A percentile compares a stretch with the other conserved stretches of the same genome.
Conservation (phyloP, 306 rosid genomes). For the Boehmeria nivea region DNA sequence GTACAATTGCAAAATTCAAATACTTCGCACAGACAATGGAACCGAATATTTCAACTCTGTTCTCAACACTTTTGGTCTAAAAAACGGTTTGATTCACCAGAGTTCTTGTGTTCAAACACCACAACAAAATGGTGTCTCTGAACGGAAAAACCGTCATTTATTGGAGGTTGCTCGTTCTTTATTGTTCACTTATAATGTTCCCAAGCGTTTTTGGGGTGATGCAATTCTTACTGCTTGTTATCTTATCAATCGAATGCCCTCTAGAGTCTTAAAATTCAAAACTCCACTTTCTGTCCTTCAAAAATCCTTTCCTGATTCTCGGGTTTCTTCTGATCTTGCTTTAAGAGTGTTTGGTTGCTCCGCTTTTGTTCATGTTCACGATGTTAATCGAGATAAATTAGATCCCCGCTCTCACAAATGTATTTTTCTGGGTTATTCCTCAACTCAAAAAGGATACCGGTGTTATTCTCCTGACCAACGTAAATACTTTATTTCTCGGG, state of each 20-base stretch:
- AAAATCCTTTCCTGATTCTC: background rate
- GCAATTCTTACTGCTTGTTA: too few species aligned
- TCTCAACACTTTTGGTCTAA: background rate
- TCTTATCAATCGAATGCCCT: too few species aligned
- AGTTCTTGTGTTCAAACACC: background rate
- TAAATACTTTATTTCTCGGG: background rate
- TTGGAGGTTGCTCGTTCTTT: too few species aligned
- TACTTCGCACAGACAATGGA: background rate
- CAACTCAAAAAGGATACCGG: too few species aligned
- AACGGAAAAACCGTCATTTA: too few species aligned
- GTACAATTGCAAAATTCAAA: background rate
- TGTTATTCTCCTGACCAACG: background rate
- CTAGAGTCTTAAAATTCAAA: background rate
- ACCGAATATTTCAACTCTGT: background rate
- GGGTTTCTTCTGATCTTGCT: too few species aligned
- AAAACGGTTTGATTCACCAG: background rate
- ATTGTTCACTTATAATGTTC: too few species aligned
- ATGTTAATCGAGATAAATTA: background rate
- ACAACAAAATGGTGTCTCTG: background rate
- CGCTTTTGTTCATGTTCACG: background rate
- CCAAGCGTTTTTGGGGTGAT: too few species aligned
- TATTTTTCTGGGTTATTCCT: too few species aligned
- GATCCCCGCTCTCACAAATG: too few species aligned
- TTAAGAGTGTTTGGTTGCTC: background rate
- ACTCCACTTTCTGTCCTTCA: background rate